Conservation (phyloP, 164 flowering plant species). For the Platanus orientalis region DNA sequence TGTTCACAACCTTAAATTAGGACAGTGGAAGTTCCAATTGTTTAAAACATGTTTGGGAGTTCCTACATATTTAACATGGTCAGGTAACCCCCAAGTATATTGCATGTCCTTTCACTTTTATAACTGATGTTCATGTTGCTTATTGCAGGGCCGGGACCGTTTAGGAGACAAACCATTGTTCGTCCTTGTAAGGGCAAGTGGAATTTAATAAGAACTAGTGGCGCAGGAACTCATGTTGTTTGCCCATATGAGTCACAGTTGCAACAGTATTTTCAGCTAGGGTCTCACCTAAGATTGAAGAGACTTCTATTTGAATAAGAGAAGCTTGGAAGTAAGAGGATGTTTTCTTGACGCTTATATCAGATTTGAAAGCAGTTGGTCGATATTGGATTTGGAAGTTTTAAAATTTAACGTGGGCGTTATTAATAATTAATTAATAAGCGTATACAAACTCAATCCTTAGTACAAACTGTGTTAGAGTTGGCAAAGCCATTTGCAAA, state of each 20-base stretch:
- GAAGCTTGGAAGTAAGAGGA: neutral
- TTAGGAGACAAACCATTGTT: constrained; percentile 67
- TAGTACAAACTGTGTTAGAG: no score
- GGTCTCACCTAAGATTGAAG: neutral
- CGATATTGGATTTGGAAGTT: no score
- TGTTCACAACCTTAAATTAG: no score
- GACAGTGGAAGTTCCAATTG: no score
- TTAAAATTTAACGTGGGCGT: no score
- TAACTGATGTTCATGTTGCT: constrained; percentile 5
- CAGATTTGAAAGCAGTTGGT: no score
- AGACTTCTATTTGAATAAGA: neutral
- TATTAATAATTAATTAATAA: no score
- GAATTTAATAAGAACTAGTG: constrained; percentile 8
- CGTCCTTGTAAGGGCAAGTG: constrained; percentile 50
- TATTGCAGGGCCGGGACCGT: constrained; percentile 60
- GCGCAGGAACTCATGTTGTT: neutral
- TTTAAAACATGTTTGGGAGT: no score
- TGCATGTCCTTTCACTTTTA: neutral
- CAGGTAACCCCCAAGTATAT: neutral
- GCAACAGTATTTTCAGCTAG: no score
- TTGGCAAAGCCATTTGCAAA: no score
- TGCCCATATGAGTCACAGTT: neutral
- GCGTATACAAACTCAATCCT: no score
- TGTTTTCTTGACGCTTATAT: neutral
- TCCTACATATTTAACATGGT: no score